These are phyloP conservation scores for Pseudophaeomoniella oleicola DNA, from an alignment of 2,329 filamentous ascomycete genomes.

Conservation along the genomic window DNA sequence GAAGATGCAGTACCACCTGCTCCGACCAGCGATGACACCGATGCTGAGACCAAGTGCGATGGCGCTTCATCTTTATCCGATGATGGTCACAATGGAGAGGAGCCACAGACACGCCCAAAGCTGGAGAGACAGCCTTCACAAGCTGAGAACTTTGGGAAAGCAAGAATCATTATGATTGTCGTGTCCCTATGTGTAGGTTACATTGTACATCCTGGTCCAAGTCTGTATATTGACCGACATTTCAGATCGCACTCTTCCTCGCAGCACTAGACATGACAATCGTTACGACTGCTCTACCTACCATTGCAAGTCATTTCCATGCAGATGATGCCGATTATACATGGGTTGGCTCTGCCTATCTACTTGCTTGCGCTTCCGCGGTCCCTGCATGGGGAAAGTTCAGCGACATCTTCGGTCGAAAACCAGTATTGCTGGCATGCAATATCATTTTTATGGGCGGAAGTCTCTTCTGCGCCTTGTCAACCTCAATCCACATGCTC, in stretches of 20 bases:
- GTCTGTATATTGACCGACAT: conserved; percentile 6
- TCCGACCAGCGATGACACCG: background rate
- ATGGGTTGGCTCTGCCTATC: conserved; percentile 33
- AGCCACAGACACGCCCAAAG: conserved; percentile 12
- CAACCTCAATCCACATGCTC: conserved; percentile 46
- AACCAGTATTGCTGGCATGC: conserved; percentile 44
- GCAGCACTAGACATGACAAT: conserved; percentile 45
- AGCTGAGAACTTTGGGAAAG: conserved; percentile 23
- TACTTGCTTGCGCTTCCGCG: conserved; percentile 30
- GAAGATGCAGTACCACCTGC: background rate
- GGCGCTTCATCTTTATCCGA: background rate
- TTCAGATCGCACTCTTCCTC: conserved; percentile 41
- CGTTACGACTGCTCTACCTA: conserved; percentile 29
- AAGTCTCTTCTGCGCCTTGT: conserved; percentile 44
- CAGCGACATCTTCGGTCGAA: conserved; percentile 54
- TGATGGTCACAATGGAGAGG: conserved; percentile 10
- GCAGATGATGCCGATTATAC: conserved; percentile 29
- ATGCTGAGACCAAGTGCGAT: background rate
- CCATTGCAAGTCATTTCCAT: conserved; percentile 26
- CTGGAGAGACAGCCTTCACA: conserved; percentile 13
- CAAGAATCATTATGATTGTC: conserved; percentile 26
- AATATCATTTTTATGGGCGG: conserved; percentile 49
- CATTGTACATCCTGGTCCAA: background rate
- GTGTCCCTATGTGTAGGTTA: conserved; percentile 22
- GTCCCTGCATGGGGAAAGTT: conserved; percentile 49